Evolutionary conservation across 306 rosid genomes (phyloP).

Genomic region (Nissolia schottii): DNA sequence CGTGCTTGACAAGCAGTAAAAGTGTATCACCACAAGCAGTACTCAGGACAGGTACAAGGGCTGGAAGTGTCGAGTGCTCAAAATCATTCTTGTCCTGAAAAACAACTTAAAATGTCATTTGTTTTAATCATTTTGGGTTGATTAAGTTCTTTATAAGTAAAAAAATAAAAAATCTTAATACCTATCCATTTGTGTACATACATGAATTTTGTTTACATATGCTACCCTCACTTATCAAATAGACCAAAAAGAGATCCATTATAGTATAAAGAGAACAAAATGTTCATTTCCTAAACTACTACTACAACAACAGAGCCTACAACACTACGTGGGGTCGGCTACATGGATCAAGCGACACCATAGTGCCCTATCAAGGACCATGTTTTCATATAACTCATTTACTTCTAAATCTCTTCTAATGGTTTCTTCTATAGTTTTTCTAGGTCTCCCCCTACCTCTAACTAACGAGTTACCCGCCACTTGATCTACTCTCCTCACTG

Average conservation of each 20-base stretch:
- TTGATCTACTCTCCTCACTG: no score
- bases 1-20: conserved; percentile 83
- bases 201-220: not conserved
- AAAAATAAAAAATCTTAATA: not conserved
- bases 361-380: no score
- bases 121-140: not conserved
- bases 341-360: no score
- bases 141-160: not conserved
- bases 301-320: no score
- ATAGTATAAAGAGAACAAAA: not conserved
- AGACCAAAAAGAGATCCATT: not conserved
- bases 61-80: conserved; percentile 89
- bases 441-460: no score
- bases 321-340: no score
- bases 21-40: conserved; percentile 84
- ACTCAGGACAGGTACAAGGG: conserved; percentile 89
- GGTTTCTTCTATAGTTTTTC: no score
- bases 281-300: not conserved
- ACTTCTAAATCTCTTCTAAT: no score
- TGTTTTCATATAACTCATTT: no score
- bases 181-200: not conserved
- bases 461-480: no score
- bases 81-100: conserved; percentile 88
- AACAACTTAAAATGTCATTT: not conserved
- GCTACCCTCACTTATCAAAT: not conserved